Evolutionary conservation across 257 asterid species (phyloP).

Genomic region (Solanum bulbocastanum): DNA sequence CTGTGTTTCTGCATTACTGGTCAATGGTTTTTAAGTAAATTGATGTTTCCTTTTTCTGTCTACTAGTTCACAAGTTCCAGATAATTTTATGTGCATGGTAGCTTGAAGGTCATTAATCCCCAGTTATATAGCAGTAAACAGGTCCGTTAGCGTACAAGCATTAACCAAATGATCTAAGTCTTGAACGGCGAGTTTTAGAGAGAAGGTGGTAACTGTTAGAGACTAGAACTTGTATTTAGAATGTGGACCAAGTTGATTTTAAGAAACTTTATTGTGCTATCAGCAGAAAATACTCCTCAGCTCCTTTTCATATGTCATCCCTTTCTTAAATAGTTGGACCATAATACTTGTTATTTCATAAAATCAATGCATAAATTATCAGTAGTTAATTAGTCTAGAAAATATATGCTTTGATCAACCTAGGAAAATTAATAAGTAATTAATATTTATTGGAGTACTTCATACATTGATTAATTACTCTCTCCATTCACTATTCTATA

Average conservation of each 20-base stretch:
- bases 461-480: too few species aligned
- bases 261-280: neutral
- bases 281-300: neutral
- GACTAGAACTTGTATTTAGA: neutral
- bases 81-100: neutral
- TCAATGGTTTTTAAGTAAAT: neutral
- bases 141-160: neutral
- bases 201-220: neutral
- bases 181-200: neutral
- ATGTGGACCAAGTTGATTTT: neutral
- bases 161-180: neutral
- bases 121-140: neutral
- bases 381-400: too few species aligned
- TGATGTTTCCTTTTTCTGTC: neutral
- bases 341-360: too few species aligned
- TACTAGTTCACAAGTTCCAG: neutral
- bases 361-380: too few species aligned
- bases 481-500: too few species aligned
- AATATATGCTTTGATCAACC: too few species aligned
- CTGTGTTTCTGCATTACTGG: neutral
- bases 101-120: neutral
- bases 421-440: too few species aligned
- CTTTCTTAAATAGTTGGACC: too few species aligned
- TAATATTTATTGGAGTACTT: too few species aligned
- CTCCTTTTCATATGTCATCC: too few species aligned